These are phyloP conservation scores for Proliferodiscus dingleyae DNA, from an alignment of 2,329 filamentous ascomycete genomes.

Conservation along the genomic window DNA sequence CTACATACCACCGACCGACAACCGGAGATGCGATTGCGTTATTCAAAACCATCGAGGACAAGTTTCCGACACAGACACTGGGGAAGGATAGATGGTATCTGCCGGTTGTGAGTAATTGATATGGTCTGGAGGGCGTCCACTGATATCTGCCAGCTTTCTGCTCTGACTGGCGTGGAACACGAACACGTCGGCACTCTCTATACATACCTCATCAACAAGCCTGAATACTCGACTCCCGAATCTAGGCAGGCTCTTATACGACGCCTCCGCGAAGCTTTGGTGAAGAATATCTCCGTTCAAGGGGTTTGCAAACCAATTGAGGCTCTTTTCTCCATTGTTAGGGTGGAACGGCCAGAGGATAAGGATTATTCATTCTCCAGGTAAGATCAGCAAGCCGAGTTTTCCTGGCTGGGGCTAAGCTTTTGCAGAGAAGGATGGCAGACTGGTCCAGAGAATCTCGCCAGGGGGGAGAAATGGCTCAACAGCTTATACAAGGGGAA, in stretches of 20 bases:
- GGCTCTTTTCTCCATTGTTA: constrained; percentile 20
- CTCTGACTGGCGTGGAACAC: constrained; percentile 44
- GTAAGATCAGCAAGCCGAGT: constrained; percentile 6
- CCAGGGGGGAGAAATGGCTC: constrained; percentile 51
- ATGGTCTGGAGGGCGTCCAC: background rate
- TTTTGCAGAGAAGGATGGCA: constrained; percentile 50
- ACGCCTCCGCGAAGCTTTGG: constrained; percentile 50
- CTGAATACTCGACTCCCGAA: constrained; percentile 38
- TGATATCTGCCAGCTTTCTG: constrained; percentile 32
- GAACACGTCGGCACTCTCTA: constrained; percentile 50
- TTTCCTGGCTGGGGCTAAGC: constrained; percentile 4
- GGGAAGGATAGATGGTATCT: constrained; percentile 44
- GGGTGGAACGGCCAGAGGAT: constrained; percentile 41
- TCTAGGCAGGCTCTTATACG: constrained; percentile 45
- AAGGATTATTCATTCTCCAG: constrained; percentile 41
- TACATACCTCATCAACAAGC: constrained; percentile 46
- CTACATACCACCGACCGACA: constrained; percentile 29
- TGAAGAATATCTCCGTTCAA: constrained; percentile 54
- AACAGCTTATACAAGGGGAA: constrained; percentile 39
- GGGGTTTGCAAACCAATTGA: constrained; percentile 61
- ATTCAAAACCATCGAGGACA: constrained; percentile 38
- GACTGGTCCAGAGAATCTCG: constrained; percentile 49
- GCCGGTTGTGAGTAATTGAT: constrained; percentile 31
- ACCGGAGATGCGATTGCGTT: constrained; percentile 36
- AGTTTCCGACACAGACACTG: constrained; percentile 37